These are phyloP conservation scores for Asterionellopsis glacialis DNA, from an alignment of 108 stramenopile species.

Conservation along the genomic window DNA sequence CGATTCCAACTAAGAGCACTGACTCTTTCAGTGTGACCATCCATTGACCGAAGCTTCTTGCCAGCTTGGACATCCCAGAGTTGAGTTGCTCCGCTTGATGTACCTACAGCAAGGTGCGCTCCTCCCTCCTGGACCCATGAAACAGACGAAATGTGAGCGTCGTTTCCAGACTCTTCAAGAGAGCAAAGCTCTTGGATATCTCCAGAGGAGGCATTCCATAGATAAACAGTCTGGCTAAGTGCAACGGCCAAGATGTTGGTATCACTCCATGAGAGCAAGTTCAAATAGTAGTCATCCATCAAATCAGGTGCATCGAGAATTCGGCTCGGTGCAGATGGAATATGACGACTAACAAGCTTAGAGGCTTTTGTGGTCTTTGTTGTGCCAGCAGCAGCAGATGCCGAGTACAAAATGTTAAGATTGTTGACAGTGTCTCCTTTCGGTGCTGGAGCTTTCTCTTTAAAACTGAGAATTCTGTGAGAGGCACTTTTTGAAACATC, in stretches of 20 bases:
- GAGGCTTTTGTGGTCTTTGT: conserved; percentile 57
- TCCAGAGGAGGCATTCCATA: conserved; percentile 98
- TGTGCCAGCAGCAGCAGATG: conserved; percentile 46
- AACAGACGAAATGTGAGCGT: conserved; percentile 94
- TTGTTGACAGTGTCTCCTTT: conserved; percentile 95
- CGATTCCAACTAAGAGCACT: conserved; percentile 95
- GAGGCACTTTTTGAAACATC: conserved; percentile 31
- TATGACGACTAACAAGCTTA: conserved; percentile 80
- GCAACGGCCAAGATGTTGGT: conserved; percentile 96
- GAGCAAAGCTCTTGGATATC: conserved; percentile 91
- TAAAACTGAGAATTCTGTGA: conserved; percentile 87
- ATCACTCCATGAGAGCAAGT: conserved; percentile 90
- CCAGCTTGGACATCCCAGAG: conserved; percentile 83
- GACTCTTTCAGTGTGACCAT: conserved; percentile 95
- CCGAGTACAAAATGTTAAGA: conserved; percentile 92
- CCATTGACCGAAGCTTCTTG: conserved; percentile 92
- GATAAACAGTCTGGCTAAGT: conserved; percentile 93
- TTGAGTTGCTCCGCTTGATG: conserved; percentile 80
- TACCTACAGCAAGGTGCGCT: conserved; percentile 88
- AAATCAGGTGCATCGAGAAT: conserved; percentile 97
- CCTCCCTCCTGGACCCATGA: conserved; percentile 90
- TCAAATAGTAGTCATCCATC: conserved; percentile 97
- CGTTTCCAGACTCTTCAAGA: conserved; percentile 39
- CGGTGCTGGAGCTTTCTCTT: conserved; percentile 93
- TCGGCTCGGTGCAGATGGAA: conserved; percentile 93